Percentiles rank a stretch among this genome's conserved stretches.
Evolutionary conservation across 139 green algal genomes (phyloP).

Genomic region (Edaphochlamys debaryana): DNA sequence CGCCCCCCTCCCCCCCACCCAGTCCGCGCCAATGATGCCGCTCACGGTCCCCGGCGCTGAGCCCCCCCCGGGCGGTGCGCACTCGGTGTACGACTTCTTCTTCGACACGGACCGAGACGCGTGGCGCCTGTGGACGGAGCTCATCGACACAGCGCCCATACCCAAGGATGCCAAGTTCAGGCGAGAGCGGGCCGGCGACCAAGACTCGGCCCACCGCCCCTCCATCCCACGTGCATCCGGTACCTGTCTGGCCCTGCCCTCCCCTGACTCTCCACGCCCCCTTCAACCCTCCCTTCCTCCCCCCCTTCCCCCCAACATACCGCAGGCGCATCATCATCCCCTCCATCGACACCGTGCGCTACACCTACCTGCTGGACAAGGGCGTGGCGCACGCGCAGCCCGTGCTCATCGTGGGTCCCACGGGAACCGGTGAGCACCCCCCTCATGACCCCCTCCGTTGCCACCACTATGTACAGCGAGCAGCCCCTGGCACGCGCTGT

Average conservation of each 20-base stretch:
- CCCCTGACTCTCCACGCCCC: too few relatives aligned
- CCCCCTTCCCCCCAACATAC: too few relatives aligned
- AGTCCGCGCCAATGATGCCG: conserved; percentile 56
- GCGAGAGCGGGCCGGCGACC: too few relatives aligned
- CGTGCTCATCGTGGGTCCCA: conserved; percentile 75
- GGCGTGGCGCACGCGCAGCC: conserved; percentile 63
- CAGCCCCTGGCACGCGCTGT: too few relatives aligned
- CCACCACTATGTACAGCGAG: too few relatives aligned
- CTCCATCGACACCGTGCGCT: conserved; percentile 72
- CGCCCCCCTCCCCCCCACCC: neutral
- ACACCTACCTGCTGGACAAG: conserved; percentile 79
- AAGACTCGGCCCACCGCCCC: too few relatives aligned
- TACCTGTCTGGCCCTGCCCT: too few relatives aligned
- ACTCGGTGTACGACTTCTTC: conserved; percentile 56
- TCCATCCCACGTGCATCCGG: too few relatives aligned
- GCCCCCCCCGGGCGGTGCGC: neutral
- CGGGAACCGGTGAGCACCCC: conserved; percentile 57
- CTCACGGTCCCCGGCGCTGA: neutral
- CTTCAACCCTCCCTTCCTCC: too few relatives aligned
- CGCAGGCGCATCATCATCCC: conserved; percentile 74
- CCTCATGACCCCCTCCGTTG: too few relatives aligned
- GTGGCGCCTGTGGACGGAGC: conserved; percentile 57
- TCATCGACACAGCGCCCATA: conserved; percentile 51
- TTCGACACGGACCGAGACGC: conserved; percentile 48
- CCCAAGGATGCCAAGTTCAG: conserved; percentile 52